Conservation (phyloP, 1,284 basidiomycete genomes). For the Ustilago cynodontis region DNA sequence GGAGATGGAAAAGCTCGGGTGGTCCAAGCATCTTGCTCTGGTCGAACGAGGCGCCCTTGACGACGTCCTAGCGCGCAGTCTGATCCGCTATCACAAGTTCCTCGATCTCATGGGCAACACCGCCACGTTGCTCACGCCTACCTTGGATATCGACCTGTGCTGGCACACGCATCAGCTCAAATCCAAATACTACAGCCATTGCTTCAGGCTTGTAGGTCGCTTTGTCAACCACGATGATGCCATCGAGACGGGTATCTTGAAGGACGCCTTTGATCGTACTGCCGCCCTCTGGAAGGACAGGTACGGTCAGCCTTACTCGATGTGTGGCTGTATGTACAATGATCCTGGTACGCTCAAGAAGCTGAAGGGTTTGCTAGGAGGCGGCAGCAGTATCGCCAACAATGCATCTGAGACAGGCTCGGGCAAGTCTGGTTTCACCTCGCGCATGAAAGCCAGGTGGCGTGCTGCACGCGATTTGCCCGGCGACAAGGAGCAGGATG, state of each 20-base stretch:
- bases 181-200: slow-evolving; percentile 41
- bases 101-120: slow-evolving; percentile 35
- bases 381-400: slow-evolving; percentile 13
- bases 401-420: background rate
- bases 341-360: slow-evolving; percentile 35
- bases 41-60: slow-evolving; percentile 30
- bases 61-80: slow-evolving; percentile 32
- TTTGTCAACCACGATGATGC: slow-evolving; percentile 63
- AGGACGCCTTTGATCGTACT: slow-evolving; percentile 55
- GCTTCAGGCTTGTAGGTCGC: slow-evolving; percentile 45
- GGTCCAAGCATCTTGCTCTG: slow-evolving; percentile 39
- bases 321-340: slow-evolving; percentile 57
- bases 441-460: slow-evolving; percentile 44
- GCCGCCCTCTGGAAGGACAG: slow-evolving; percentile 45
- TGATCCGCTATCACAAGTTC: slow-evolving; percentile 58
- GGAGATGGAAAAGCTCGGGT: slow-evolving; percentile 49
- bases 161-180: slow-evolving; percentile 63
- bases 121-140: slow-evolving; percentile 44
- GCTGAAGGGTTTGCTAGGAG: slow-evolving; percentile 34
- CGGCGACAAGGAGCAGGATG: slow-evolving; percentile 32
- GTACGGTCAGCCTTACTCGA: slow-evolving; percentile 53
- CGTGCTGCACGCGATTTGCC: slow-evolving; percentile 37
- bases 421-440: slow-evolving; percentile 18
- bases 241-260: slow-evolving; percentile 52
- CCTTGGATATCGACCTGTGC: slow-evolving; percentile 60